Percentiles rank a stretch among this genome's conserved stretches.
Conservation (phyloP, 2,329 filamentous ascomycete genomes). For the Pyrenochaeta sp. region DNA sequence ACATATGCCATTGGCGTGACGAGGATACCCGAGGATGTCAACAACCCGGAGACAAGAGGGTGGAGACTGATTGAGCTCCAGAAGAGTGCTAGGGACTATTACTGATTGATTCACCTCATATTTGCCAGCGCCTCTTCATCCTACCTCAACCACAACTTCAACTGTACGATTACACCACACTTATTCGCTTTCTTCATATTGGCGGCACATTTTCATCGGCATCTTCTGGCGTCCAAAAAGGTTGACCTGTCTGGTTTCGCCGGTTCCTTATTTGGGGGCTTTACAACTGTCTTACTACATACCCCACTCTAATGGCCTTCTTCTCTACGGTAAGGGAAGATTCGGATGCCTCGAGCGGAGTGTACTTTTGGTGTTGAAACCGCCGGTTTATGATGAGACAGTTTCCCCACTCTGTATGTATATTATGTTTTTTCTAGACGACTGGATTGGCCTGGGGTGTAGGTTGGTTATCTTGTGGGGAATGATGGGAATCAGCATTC, state of each 20-base stretch:
- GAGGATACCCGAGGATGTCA: conserved; percentile 90
- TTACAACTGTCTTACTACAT: conserved; percentile 16
- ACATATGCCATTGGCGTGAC: conserved; percentile 98
- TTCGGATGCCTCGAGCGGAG: too few species aligned
- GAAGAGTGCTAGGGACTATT: conserved; percentile 94
- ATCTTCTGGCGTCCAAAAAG: conserved; percentile 46
- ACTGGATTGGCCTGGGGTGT: too few species aligned
- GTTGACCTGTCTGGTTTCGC: conserved; percentile 11
- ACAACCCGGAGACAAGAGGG: conserved; percentile 93
- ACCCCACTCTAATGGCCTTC: conserved; percentile 2
- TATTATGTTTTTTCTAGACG: too few species aligned
- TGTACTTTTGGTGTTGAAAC: too few species aligned
- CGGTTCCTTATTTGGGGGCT: neutral
- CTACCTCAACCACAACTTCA: neutral
- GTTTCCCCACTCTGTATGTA: conserved; percentile 40
- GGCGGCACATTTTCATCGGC: conserved; percentile 24
- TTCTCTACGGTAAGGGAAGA: conserved; percentile 17
- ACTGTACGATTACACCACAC: conserved; percentile 28
- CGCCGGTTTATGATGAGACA: conserved; percentile 30
- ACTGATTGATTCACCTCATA: conserved; percentile 55
- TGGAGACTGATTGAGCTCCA: conserved; percentile 99
- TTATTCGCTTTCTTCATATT: conserved; percentile 21
- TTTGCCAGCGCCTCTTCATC: conserved; percentile 2
- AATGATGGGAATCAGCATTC: too few species aligned
- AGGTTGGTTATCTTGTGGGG: too few species aligned